These are phyloP conservation scores for Acer saccharum DNA, from an alignment of 345 rosid species.

Conservation along the genomic window DNA sequence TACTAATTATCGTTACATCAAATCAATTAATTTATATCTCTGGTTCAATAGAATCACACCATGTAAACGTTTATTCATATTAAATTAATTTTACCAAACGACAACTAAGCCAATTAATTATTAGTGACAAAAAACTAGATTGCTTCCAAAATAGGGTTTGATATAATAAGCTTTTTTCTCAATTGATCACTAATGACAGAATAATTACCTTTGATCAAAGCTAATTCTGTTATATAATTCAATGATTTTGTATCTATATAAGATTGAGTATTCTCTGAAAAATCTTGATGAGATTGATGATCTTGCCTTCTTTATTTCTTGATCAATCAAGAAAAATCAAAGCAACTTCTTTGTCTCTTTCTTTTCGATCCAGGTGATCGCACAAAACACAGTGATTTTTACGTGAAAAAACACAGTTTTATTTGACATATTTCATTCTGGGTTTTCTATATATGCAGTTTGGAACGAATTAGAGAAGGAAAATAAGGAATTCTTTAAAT, in stretches of 20 bases:
- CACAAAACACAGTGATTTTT: neutral
- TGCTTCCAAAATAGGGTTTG: neutral
- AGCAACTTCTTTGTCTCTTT: too few species aligned
- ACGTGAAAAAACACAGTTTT: neutral
- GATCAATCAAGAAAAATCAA: neutral
- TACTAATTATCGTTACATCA: too few species aligned
- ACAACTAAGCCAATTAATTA: neutral
- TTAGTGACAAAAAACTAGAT: too few species aligned
- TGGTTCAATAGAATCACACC: too few species aligned
- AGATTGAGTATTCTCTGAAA: too few species aligned
- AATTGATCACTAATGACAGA: neutral
- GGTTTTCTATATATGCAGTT: conserved; percentile 37
- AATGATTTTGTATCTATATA: too few species aligned
- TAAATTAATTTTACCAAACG: neutral
- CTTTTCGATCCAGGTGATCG: neutral
- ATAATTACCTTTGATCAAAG: neutral
- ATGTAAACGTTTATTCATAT: too few species aligned
- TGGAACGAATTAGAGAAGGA: conserved; percentile 95
- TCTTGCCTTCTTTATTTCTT: too few species aligned
- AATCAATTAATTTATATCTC: too few species aligned
- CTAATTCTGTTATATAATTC: too few species aligned
- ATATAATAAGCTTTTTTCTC: neutral
- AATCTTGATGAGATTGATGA: too few species aligned
- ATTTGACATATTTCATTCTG: neutral
- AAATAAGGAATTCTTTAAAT: conserved; percentile 88